Conservation (phyloP, 345 rosid genomes). For the Cardamine resedifolia region DNA sequence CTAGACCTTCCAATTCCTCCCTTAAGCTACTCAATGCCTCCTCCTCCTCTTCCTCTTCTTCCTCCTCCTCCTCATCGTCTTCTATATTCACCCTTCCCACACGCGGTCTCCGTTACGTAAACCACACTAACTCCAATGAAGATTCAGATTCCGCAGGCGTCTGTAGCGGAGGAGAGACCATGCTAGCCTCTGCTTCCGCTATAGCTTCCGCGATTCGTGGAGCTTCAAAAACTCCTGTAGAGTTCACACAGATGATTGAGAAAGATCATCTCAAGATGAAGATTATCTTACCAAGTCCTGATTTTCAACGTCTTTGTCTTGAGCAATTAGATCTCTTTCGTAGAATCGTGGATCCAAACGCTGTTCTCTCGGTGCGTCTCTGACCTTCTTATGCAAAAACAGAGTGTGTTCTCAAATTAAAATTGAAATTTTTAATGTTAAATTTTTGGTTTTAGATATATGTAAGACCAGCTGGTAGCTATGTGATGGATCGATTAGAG, state of each 20-base stretch:
- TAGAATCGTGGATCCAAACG: slow-evolving; percentile 64
- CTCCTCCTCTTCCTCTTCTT: slow-evolving; percentile 29
- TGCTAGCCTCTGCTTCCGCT: slow-evolving; percentile 75
- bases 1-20: slow-evolving; percentile 35
- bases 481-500: slow-evolving; percentile 92
- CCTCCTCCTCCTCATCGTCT: slow-evolving; percentile 35
- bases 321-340: slow-evolving; percentile 85
- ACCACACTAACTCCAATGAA: slow-evolving; percentile 43
- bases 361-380: slow-evolving; percentile 65
- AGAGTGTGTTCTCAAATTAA: neutral
- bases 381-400: neutral
- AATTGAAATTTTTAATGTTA: neutral
- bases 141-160: slow-evolving; percentile 23
- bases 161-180: slow-evolving; percentile 13
- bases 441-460: slow-evolving; percentile 50
- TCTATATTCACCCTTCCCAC: slow-evolving; percentile 25
- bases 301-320: slow-evolving; percentile 75
- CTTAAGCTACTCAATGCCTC: slow-evolving; percentile 39
- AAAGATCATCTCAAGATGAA: slow-evolving; percentile 49
- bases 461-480: slow-evolving; percentile 93
- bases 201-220: slow-evolving; percentile 68
- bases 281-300: slow-evolving; percentile 72
- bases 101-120: slow-evolving; percentile 50
- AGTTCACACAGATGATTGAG: slow-evolving; percentile 68
- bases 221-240: slow-evolving; percentile 67